Evolutionary conservation across 2,329 filamentous ascomycete genomes (phyloP).

Genomic region (Aspergillus udagawae): DNA sequence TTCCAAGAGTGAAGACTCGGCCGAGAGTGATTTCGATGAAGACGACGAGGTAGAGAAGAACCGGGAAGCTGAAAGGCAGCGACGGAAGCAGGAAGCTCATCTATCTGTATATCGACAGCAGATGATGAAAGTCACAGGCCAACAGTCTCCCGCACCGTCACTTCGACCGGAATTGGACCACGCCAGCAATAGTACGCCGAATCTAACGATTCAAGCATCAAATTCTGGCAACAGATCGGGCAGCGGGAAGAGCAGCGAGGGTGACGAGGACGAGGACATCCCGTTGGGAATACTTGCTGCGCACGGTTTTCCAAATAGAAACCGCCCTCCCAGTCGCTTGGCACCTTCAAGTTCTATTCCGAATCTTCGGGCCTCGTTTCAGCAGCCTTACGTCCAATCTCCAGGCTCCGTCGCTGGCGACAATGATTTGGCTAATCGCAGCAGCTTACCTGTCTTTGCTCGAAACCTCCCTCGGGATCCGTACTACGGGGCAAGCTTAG

Average conservation of each 20-base stretch:
- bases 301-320: constrained; percentile 80
- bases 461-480: constrained; percentile 78
- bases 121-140: constrained; percentile 94
- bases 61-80: constrained; percentile 67
- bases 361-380: constrained; percentile 60
- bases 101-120: constrained; percentile 86
- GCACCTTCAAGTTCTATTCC: constrained; percentile 65
- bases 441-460: constrained; percentile 73
- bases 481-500: constrained; percentile 73
- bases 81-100: constrained; percentile 84
- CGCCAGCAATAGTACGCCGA: constrained; percentile 60
- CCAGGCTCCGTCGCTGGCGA: constrained; percentile 56
- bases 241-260: constrained; percentile 42
- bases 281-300: constrained; percentile 82
- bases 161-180: constrained; percentile 55
- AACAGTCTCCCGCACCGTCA: constrained; percentile 50
- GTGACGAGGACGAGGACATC: constrained; percentile 82
- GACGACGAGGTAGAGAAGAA: constrained; percentile 77
- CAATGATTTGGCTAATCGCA: constrained; percentile 38
- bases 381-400: constrained; percentile 45
- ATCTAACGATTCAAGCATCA: constrained; percentile 45
- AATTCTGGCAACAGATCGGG: constrained; percentile 35
- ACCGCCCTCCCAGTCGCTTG: constrained; percentile 67
- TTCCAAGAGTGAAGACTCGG: constrained; percentile 49
- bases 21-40: constrained; percentile 66